These are phyloP conservation scores for Vitis hybrid DNA, from an alignment of 177 flowering plant species.

Conservation along the genomic window DNA sequence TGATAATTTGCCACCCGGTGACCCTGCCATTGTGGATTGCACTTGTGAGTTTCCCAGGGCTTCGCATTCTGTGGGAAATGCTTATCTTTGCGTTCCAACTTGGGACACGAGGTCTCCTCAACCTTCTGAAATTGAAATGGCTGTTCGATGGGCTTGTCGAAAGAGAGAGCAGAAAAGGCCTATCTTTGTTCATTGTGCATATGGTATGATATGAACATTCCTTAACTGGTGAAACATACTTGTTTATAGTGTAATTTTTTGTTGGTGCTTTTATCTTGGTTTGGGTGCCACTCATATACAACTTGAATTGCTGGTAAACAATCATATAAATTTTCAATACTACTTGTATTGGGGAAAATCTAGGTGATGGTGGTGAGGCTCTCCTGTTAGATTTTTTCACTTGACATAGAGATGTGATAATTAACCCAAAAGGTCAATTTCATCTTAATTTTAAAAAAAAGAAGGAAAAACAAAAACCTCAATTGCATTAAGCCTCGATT, in stretches of 20 bases:
- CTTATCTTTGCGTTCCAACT: constrained; percentile 60
- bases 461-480: too few species aligned
- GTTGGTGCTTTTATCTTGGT: background rate
- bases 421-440: too few species aligned
- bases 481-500: too few species aligned
- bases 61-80: constrained; percentile 29
- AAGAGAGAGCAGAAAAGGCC: constrained; percentile 68
- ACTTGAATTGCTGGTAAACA: too few species aligned
- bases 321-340: too few species aligned
- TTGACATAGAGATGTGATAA: too few species aligned
- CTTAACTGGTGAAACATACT: too few species aligned
- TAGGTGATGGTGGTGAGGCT: too few species aligned
- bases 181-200: constrained; percentile 81
- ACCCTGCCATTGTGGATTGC: constrained; percentile 83
- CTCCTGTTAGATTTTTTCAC: too few species aligned
- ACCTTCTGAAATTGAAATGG: constrained; percentile 72
- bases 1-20: constrained; percentile 64
- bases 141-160: constrained; percentile 82
- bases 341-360: too few species aligned
- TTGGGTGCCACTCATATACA: too few species aligned
- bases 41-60: constrained; percentile 84
- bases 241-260: constrained; percentile 44
- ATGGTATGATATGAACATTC: constrained; percentile 44
- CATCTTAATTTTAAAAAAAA: too few species aligned
- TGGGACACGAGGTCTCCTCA: constrained; percentile 91